Evolutionary conservation across 1,284 basidiomycete species (phyloP).

Genomic region (Lignosus rhinocerotis): DNA sequence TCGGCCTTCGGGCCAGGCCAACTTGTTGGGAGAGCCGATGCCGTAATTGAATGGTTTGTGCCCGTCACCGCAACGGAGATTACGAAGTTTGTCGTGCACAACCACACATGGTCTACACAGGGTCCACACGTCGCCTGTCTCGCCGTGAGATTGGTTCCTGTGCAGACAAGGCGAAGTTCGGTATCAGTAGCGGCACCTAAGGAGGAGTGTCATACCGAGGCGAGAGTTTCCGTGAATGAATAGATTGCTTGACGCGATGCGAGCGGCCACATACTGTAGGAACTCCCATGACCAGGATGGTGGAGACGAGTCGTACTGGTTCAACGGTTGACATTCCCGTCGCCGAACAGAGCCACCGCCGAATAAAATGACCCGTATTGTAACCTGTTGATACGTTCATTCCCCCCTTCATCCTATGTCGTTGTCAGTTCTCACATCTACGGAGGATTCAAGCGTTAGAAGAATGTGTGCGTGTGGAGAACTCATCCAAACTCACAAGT

Average conservation of each 20-base stretch:
- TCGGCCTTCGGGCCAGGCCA: neutral
- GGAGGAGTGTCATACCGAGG: neutral
- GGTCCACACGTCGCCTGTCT: neutral
- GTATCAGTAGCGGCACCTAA: neutral
- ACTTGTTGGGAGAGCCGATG: neutral
- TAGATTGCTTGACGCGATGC: neutral
- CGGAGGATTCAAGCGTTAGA: no score
- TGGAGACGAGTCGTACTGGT: neutral
- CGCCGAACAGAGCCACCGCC: neutral
- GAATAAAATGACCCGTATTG: neutral
- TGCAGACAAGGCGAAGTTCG: neutral
- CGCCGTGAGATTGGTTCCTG: neutral
- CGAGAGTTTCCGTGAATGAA: neutral
- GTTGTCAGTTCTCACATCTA: no score
- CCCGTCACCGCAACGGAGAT: neutral
- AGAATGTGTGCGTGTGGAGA: no score
- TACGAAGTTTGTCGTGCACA: neutral
- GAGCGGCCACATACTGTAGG: neutral
- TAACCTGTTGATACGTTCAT: no score
- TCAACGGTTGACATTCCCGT: no score
- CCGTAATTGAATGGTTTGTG: neutral
- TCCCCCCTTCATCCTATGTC: no score
- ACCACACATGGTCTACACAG: neutral
- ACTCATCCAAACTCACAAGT: no score
- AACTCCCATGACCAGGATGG: neutral